Evolutionary conservation across 768 basidiomycete genomes (phyloP), one percentile per base, ranked within the genome.

Genomic region (Tulasnella sp.): DNA sequence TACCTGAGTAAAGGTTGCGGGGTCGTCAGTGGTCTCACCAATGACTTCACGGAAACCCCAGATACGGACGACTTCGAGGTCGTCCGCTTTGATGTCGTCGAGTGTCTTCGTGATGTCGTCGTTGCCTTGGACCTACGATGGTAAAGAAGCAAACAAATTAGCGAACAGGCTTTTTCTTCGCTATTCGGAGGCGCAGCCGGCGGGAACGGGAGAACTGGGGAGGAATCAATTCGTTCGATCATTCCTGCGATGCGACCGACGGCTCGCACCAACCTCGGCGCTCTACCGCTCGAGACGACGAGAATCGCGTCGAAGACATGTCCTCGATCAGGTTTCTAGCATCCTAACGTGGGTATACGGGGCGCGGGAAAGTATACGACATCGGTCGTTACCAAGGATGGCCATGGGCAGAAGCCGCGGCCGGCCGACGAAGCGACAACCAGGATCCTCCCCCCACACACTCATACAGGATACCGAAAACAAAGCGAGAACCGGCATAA

Each of bases 51-150:
- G n/a, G 74, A 79, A 79, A 42, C 42, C 79, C 77, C 77, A 79
- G 56, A 72, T 79, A 27, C 77, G 77, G 48, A 81, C 77, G n/a
- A 78, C 71, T 44, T 74, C 62, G 72, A 81, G 34, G 14, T 71
- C 58, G 19, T 52, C 21, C 31, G 34, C 56, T 3, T 42, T 36
- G 34, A 79, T 73, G 56, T 79, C 78, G 44, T 39, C 27, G 62
- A 81, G 72, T 3, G 72, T 72, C 56, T 81, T 74, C 40, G 56
- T 74, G 75, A 81, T 78, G 72, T 81, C 80, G 36, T 40, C 56
- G 46, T 81, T 73, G 18, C 16, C 14, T 76, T 79, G 48, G 31
- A 79, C 76, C 79, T 79, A 27, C 10, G 24, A 31, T 0, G 39
- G 44, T 6, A 52, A 58, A 34, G 27, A 31, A 31, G 52, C 3